phyloP scores from a whole-genome alignment of 495 filamentous ascomycete species.

The Penicillium subrubescens region DNA sequence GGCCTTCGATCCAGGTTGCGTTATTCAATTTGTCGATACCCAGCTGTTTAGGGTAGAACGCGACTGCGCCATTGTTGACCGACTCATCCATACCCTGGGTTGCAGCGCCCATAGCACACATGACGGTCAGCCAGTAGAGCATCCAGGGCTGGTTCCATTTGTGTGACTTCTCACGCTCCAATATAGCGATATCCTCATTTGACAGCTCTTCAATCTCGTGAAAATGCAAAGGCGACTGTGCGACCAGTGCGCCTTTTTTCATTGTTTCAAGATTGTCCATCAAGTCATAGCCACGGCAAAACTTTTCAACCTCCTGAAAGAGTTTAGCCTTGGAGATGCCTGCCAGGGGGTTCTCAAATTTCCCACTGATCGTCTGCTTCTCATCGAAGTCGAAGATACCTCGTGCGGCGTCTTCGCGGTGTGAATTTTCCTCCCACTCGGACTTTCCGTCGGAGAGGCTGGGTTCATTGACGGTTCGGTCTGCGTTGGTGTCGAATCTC shows the following conservation, averaged over 20 bases:
- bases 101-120: slow-evolving; percentile 54
- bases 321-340: neutral
- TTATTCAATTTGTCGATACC: neutral
- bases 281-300: slow-evolving; percentile 48
- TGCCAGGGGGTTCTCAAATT: neutral
- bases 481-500: neutral
- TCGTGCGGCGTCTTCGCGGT: neutral
- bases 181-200: neutral
- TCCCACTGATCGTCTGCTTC: neutral
- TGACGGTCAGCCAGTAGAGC: slow-evolving; percentile 57
- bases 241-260: slow-evolving; percentile 54
- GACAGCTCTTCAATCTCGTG: slow-evolving; percentile 49
- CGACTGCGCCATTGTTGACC: slow-evolving; percentile 76
- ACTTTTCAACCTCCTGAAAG: slow-evolving; percentile 29
- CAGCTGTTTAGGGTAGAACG: slow-evolving; percentile 55
- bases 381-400: neutral
- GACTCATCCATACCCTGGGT: slow-evolving; percentile 75
- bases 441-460: neutral
- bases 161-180: slow-evolving; percentile 48
- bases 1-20: neutral
- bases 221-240: slow-evolving; percentile 11
- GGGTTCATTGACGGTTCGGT: neutral
- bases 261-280: slow-evolving; percentile 46
- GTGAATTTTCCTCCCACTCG: neutral
- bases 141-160: slow-evolving; percentile 59